Base-by-base conservation (phyloP, 805 yeast genomes). In the Myxozyma mucilagina region DNA sequence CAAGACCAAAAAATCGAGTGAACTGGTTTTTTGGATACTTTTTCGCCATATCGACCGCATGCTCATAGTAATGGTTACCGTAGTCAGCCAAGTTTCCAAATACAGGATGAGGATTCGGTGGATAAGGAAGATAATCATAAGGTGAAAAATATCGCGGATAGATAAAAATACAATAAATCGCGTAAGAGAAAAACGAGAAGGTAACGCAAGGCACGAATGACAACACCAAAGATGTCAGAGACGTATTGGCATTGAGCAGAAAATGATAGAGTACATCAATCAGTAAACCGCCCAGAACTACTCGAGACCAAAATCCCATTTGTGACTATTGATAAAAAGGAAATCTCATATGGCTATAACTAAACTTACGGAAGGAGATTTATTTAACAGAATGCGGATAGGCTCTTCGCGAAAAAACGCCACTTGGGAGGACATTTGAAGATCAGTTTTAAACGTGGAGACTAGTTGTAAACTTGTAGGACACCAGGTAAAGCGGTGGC, bases 101-200 rank as follows among this genome's bases (percentile, higher is more conserved):
- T 2, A 59, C 42, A 45, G 55, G 52, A 48, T 59, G 60, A 32
- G 59, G 32, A 16, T 36, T 44, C 13, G 57, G 57, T n/a, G 58
- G 60, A 8, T 31, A 9, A 5, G 60, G 63, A 9, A 59, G 44
- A 24, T 38, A 24, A 6, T 41, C 50, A 43, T 52, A 53, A 2
- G 60, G 66, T 10, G 60, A 55, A 14, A 56, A 36, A 34, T 52
- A 59, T 16, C 32, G 20, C 5, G 66, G 63, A 42, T 62, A 62
- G 24, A 59, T 39, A 16, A 41, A 45, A 3, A 58, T 9, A 14
- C 60, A 36, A 35, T 60, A 53, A n/a, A 35, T 1, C 6, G 20
- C 6, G 18, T 53, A 53, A 5, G 29, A 32, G 20, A 38, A 18
- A 1, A 36, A 13, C 9, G 57, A 53, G 8, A 38, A 3, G 24